Conservation (phyloP, 2,329 filamentous ascomycete genomes). For the Calonectria crousiana region DNA sequence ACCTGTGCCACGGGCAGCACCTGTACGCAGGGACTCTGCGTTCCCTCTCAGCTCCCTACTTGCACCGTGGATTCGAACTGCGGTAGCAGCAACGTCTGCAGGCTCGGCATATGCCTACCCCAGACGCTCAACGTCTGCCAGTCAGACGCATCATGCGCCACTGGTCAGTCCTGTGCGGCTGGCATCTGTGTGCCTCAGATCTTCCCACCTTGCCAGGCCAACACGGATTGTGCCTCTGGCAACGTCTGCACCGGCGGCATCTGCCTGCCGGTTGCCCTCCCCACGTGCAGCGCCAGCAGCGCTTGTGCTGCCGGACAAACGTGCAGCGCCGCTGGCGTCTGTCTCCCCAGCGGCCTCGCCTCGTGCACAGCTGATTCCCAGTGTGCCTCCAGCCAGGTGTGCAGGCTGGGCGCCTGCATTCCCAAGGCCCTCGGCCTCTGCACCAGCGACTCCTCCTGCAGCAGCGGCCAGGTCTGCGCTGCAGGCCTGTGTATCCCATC, state of each 20-base stretch:
- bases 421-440: constrained; percentile 5
- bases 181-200: constrained; percentile 21
- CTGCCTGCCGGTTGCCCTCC: constrained; percentile 10
- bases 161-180: constrained; percentile 8
- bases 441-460: background rate
- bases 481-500: constrained; percentile 10
- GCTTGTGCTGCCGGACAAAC: constrained; percentile 9
- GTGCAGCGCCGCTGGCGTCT: constrained; percentile 10
- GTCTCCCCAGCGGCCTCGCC: constrained; percentile 8
- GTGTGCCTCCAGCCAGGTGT: constrained; percentile 15
- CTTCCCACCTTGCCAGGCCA: constrained; percentile 11
- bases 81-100: constrained; percentile 14
- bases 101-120: constrained; percentile 19
- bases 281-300: background rate
- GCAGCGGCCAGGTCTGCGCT: background rate
- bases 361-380: constrained; percentile 14
- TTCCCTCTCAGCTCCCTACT: constrained; percentile 7
- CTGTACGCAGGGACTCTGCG: constrained; percentile 7
- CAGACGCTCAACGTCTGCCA: background rate
- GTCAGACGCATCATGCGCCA: background rate
- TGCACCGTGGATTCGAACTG: constrained; percentile 19
- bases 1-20: constrained; percentile 7
- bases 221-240: constrained; percentile 10
- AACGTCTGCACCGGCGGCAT: constrained; percentile 14
- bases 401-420: constrained; percentile 9